Evolutionary conservation across 192 early-diverging fungal genomes (phyloP).

Genomic region (Umbelopsis sp.): DNA sequence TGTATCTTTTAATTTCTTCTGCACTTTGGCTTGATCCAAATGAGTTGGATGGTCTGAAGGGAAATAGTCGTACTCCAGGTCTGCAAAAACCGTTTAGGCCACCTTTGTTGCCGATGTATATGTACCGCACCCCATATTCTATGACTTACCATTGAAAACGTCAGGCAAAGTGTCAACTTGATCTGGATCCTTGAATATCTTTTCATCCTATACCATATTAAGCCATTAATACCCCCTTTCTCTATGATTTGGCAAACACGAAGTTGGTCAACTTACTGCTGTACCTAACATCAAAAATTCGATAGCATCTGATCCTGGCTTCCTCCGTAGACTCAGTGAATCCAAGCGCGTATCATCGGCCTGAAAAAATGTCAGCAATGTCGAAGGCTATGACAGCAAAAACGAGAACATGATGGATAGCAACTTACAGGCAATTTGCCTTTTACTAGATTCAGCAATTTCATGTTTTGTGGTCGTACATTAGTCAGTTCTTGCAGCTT

Average conservation of each 20-base stretch:
- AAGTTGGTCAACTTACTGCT: constrained; percentile 17
- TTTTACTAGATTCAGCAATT: constrained; percentile 71
- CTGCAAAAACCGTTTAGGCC: constrained; percentile 7
- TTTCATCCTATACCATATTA: constrained; percentile 38
- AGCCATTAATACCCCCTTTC: too few species aligned
- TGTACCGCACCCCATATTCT: not conserved
- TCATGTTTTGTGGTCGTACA: constrained; percentile 65
- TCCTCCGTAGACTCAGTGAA: constrained; percentile 11
- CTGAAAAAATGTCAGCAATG: not conserved
- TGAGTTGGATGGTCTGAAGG: constrained; percentile 44
- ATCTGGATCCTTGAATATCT: constrained; percentile 55
- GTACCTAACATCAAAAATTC: constrained; percentile 56
- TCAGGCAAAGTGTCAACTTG: constrained; percentile 46
- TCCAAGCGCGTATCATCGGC: constrained; percentile 20
- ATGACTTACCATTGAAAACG: constrained; percentile 45
- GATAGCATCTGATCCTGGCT: constrained; percentile 22
- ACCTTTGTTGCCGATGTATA: too few species aligned
- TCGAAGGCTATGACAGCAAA: not conserved
- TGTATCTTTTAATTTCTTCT: constrained; percentile 45
- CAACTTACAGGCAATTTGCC: constrained; percentile 62
- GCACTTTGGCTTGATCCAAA: constrained; percentile 44
- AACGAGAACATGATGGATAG: not conserved
- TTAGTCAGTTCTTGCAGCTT: constrained; percentile 59
- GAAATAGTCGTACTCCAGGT: constrained; percentile 59
- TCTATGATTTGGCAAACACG: not conserved